Conservation (phyloP, 352 stramenopile species). For the Phytophthora multivora region DNA sequence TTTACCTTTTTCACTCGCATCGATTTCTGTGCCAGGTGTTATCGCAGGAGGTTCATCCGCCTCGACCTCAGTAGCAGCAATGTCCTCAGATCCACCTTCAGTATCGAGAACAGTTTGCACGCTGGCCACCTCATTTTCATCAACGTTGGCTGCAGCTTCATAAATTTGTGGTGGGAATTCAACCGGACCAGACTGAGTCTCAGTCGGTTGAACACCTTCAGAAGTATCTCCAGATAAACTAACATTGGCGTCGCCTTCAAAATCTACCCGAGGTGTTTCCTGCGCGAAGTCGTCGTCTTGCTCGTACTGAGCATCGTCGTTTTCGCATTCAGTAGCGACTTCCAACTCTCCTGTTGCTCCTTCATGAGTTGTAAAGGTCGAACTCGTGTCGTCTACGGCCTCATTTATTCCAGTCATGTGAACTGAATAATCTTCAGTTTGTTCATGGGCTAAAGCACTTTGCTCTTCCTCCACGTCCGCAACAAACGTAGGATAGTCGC, state of each 20-base stretch:
- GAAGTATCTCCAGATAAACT: background rate
- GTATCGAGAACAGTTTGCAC: background rate
- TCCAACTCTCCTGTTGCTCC: conserved; percentile 2
- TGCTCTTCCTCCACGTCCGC: conserved; percentile 6
- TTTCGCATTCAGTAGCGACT: too few relatives aligned
- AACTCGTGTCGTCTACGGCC: background rate
- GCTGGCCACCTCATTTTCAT: background rate
- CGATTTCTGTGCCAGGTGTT: background rate
- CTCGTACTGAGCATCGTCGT: conserved; percentile 18
- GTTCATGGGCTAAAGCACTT: background rate
- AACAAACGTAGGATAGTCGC: conserved; percentile 11
- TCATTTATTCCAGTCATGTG: background rate
- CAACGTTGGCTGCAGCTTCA: background rate
- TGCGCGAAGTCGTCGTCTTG: conserved; percentile 28
- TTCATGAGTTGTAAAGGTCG: background rate
- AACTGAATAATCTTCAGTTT: background rate
- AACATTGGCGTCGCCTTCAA: background rate
- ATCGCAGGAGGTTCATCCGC: background rate
- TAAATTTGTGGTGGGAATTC: background rate
- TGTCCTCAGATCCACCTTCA: background rate
- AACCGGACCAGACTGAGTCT: background rate
- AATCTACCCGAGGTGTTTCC: conserved; percentile 3
- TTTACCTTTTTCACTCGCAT: conserved; percentile 13
- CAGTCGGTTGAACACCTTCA: background rate
- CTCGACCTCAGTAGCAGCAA: background rate